phyloP scores from a whole-genome alignment of 805 yeast species.

The Candida germanica region DNA sequence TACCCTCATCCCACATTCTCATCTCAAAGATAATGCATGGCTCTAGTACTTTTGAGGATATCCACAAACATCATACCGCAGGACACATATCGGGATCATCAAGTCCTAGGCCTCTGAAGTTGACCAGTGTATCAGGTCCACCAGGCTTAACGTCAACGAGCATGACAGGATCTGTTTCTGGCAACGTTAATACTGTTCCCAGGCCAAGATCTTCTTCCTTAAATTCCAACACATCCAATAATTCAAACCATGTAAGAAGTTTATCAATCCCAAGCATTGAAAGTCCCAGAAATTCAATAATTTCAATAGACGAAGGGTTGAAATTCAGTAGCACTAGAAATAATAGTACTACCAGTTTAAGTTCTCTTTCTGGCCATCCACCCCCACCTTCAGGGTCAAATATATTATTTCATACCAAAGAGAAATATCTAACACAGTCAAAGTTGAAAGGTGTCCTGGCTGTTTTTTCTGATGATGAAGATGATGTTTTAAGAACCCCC shows the following conservation, averaged over 20 bases:
- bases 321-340: constrained; percentile 28
- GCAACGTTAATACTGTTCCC: too few species aligned
- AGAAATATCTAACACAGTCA: not conserved
- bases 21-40: not conserved
- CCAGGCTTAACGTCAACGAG: too few species aligned
- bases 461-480: constrained; percentile 35
- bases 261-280: constrained; percentile 37
- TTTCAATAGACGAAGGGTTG: constrained; percentile 34
- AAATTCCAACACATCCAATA: constrained; percentile 28
- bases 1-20: too few species aligned
- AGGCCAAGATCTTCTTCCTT: constrained; percentile 33
- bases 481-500: constrained; percentile 16
- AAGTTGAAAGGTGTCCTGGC: constrained; percentile 13
- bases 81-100: constrained; percentile 10
- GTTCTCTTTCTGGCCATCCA: constrained; percentile 9
- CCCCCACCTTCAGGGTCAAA: too few species aligned
- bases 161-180: too few species aligned
- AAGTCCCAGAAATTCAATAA: constrained; percentile 40
- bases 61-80: constrained; percentile 10
- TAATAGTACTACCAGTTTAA: constrained; percentile 27
- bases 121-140: not conserved
- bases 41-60: constrained; percentile 8
- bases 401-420: not conserved
- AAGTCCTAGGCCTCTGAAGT: constrained; percentile 8
- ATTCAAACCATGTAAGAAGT: constrained; percentile 23